These are phyloP conservation scores for Aspergillus udagawae DNA, from an alignment of 2,329 filamentous ascomycete genomes.

Conservation along the genomic window DNA sequence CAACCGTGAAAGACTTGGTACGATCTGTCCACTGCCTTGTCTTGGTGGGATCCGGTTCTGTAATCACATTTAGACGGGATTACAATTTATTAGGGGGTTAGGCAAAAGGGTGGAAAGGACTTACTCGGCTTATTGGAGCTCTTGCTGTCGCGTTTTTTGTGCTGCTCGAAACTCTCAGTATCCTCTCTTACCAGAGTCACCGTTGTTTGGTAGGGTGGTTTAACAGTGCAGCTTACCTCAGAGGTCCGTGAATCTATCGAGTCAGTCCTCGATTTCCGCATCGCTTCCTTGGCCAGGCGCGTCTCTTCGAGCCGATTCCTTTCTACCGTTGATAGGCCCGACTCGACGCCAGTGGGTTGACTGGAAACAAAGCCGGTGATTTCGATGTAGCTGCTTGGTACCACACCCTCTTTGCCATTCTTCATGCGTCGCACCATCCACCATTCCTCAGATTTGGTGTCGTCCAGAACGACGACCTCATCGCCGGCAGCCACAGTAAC, in stretches of 20 bases:
- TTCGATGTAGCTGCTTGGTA: slow-evolving; percentile 95
- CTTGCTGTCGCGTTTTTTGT: slow-evolving; percentile 66
- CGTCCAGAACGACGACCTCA: slow-evolving; percentile 85
- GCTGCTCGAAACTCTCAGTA: slow-evolving; percentile 68
- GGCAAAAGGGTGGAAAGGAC: slow-evolving; percentile 29
- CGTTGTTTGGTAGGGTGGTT: not conserved
- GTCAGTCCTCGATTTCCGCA: slow-evolving; percentile 58
- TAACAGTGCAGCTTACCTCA: slow-evolving; percentile 64
- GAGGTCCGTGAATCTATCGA: slow-evolving; percentile 51
- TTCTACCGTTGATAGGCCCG: slow-evolving; percentile 66
- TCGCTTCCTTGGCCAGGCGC: slow-evolving; percentile 73
- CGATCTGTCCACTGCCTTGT: slow-evolving; percentile 93
- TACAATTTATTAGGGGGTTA: not conserved
- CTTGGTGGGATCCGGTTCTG: slow-evolving; percentile 78
- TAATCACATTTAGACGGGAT: slow-evolving; percentile 1
- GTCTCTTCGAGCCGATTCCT: slow-evolving; percentile 77
- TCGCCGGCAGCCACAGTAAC: slow-evolving; percentile 87
- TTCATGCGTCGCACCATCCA: slow-evolving; percentile 90
- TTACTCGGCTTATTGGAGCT: slow-evolving; percentile 68
- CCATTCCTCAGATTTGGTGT: slow-evolving; percentile 93
- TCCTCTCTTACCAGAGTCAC: slow-evolving; percentile 43
- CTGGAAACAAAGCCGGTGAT: slow-evolving; percentile 65
- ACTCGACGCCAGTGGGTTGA: slow-evolving; percentile 54
- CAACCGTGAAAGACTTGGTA: slow-evolving; percentile 92
- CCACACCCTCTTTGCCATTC: slow-evolving; percentile 91